These are phyloP conservation scores for Syzygium oleosum DNA, from an alignment of 345 rosid species.

Conservation along the genomic window DNA sequence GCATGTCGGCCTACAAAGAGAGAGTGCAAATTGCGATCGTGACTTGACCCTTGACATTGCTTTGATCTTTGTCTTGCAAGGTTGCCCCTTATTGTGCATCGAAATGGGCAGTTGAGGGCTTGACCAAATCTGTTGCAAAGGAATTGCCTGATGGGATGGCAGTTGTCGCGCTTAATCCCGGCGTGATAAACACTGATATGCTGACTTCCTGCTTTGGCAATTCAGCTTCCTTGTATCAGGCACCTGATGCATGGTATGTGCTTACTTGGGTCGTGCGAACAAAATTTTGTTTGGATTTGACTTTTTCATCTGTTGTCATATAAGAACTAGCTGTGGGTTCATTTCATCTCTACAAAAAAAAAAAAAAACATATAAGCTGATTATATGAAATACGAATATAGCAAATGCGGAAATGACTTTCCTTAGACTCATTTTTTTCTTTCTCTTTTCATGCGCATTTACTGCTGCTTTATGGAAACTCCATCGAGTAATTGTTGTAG, in stretches of 20 bases:
- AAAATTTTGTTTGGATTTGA: background rate
- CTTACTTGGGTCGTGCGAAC: background rate
- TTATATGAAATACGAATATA: background rate
- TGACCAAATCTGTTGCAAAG: slow-evolving; percentile 88
- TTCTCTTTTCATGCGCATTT: background rate
- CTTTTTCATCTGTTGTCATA: background rate
- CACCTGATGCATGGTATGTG: slow-evolving; percentile 81
- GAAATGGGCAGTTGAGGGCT: slow-evolving; percentile 96
- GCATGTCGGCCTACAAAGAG: background rate
- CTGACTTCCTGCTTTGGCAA: slow-evolving; percentile 82
- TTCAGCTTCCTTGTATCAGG: slow-evolving; percentile 74
- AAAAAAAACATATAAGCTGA: background rate
- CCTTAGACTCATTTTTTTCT: background rate
- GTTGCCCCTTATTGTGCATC: slow-evolving; percentile 99
- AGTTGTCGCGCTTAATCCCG: slow-evolving; percentile 77
- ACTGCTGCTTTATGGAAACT: background rate
- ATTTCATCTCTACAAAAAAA: background rate
- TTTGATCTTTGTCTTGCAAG: slow-evolving; percentile 18
- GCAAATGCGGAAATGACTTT: background rate
- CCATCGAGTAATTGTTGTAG: background rate
- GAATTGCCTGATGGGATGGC: slow-evolving; percentile 90
- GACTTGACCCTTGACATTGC: background rate
- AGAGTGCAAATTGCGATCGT: background rate
- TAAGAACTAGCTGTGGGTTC: background rate
- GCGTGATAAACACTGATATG: slow-evolving; percentile 91